These are phyloP conservation scores for Ceriops tagal DNA, from an alignment of 345 rosid species.

Conservation along the genomic window DNA sequence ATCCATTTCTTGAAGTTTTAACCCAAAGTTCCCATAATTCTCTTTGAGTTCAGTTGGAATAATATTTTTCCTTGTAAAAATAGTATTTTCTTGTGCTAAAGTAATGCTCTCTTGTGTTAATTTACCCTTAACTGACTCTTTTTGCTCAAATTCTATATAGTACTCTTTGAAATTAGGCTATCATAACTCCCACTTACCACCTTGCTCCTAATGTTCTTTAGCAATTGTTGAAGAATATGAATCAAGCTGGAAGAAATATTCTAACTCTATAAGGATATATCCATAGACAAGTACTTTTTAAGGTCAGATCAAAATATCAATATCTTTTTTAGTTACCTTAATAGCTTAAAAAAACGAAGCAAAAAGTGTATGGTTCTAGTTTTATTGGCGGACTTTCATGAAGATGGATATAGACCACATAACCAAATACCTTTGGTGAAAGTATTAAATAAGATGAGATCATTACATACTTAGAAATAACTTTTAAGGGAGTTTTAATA, in stretches of 20 bases:
- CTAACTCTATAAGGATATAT: background rate
- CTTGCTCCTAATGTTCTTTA: background rate
- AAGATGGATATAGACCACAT: background rate
- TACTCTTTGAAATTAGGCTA: background rate
- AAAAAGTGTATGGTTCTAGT: background rate
- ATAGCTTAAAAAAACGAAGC: background rate
- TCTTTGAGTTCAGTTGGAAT: too few species aligned
- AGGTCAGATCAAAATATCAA: background rate
- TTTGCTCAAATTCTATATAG: too few species aligned
- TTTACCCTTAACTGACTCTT: too few species aligned
- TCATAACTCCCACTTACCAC: background rate
- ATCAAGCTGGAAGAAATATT: background rate
- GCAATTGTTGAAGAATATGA: background rate
- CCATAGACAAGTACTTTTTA: background rate
- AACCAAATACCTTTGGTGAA: background rate
- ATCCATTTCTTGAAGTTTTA: too few species aligned
- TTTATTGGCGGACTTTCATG: background rate
- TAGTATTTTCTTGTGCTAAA: too few species aligned
- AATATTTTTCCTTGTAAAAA: too few species aligned
- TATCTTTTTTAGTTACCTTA: background rate
- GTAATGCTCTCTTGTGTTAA: too few species aligned
- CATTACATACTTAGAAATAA: background rate
- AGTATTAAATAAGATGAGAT: background rate
- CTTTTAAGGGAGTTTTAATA: background rate
- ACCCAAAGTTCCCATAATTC: too few species aligned